Percentiles rank a stretch among this genome's conserved stretches.
Conservation (phyloP, 768 basidiomycete species). For the Amanita fuliginea region DNA sequence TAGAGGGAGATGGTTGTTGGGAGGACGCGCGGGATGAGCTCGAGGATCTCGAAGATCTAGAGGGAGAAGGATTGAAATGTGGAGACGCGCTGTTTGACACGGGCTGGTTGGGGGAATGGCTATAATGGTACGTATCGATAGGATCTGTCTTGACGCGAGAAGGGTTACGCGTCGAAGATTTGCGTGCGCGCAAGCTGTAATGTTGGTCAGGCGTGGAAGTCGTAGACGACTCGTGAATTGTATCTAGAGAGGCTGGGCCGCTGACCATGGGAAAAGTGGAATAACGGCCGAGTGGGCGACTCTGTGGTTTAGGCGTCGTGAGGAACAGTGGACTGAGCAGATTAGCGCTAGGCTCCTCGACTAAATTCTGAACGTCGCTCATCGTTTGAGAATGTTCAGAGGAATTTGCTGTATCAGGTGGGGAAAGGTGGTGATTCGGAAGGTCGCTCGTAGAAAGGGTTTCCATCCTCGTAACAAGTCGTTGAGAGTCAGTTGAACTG, state of each 20-base stretch:
- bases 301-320: constrained; percentile 8
- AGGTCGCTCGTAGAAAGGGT: constrained; percentile 12
- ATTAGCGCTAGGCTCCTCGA: constrained; percentile 34
- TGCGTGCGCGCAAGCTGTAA: constrained; percentile 1
- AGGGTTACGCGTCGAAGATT: background rate
- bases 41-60: constrained; percentile 9
- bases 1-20: constrained; percentile 8
- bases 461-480: constrained; percentile 18
- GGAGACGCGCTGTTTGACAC: constrained; percentile 1
- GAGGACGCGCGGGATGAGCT: constrained; percentile 9
- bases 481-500: constrained; percentile 15
- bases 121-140: background rate
- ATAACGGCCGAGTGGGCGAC: constrained; percentile 15
- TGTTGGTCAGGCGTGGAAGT: constrained; percentile 2
- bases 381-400: background rate
- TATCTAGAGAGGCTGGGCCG: constrained; percentile 20
- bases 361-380: constrained; percentile 18
- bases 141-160: constrained; percentile 6
- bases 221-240: constrained; percentile 24
- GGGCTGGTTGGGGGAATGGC: constrained; percentile 3
- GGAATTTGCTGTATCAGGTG: background rate
- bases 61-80: constrained; percentile 8
- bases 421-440: constrained; percentile 1
- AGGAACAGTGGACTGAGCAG: constrained; percentile 13
- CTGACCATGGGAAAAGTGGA: constrained; percentile 22